Evolutionary conservation across 2,329 filamentous ascomycete genomes (phyloP).

Genomic region (Aplosporella prunicola): DNA sequence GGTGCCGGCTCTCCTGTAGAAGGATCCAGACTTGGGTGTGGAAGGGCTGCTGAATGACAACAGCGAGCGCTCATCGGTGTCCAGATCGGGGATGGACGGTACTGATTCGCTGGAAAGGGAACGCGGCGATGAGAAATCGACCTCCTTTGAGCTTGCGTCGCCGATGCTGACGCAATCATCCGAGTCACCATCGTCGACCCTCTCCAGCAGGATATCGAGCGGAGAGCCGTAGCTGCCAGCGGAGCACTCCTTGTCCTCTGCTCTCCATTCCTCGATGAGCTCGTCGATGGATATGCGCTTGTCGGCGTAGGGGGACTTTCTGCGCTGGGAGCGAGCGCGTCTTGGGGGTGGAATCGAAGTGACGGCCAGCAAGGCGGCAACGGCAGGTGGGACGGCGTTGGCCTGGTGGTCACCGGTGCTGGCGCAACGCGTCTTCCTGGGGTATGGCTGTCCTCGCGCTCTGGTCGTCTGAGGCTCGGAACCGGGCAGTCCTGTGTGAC

Average conservation of each 20-base stretch:
- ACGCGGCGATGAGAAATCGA: constrained; percentile 31
- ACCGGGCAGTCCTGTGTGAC: constrained; percentile 13
- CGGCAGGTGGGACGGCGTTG: constrained; percentile 43
- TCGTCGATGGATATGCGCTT: constrained; percentile 46
- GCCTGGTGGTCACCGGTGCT: constrained; percentile 32
- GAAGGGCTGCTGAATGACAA: constrained; percentile 32
- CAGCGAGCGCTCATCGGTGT: constrained; percentile 38
- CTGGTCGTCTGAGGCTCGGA: constrained; percentile 21
- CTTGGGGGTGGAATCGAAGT: constrained; percentile 48
- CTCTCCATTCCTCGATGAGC: constrained; percentile 46
- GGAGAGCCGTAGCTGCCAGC: constrained; percentile 35
- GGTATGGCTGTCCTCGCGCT: constrained; percentile 20
- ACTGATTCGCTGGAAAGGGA: constrained; percentile 51
- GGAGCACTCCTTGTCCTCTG: constrained; percentile 33
- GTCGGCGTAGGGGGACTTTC: constrained; percentile 28
- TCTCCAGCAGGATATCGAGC: constrained; percentile 48
- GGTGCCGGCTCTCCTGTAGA: constrained; percentile 17
- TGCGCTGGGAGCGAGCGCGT: constrained; percentile 24
- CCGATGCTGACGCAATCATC: constrained; percentile 29
- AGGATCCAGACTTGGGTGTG: constrained; percentile 22
- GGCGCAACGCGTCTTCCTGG: too few species aligned
- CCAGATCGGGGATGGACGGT: constrained; percentile 42
- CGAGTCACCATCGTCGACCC: constrained; percentile 38
- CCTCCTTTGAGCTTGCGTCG: constrained; percentile 31
- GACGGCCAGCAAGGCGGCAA: constrained; percentile 49